Base-by-base conservation (phyloP, 139 green algal genomes). In the Chlorella sp. region DNA sequence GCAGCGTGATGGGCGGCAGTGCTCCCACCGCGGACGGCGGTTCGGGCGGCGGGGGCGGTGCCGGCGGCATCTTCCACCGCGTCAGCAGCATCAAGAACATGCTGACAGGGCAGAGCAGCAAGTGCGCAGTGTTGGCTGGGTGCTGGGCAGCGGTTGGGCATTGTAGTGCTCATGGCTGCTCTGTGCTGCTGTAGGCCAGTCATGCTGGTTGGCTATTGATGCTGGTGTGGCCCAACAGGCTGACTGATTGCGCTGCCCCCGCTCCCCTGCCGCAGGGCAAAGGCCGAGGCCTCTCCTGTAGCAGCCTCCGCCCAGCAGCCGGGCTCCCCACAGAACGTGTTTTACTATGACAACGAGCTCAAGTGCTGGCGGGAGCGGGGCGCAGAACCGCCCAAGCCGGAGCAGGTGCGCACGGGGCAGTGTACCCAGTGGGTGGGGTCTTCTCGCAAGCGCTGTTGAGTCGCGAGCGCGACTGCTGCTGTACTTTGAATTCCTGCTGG, bases 281-380 rank as follows among this genome's bases (percentile, higher is more conserved):
- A 51, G 48, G 38, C 17, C 36, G 36, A 32, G 9, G 40, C 36
- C 16, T 20, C 76, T 9, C 28, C 56, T 9, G 32, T 56, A 36
- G 76, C 32, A 3, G 43, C 48, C 4, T 13, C 75, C 24, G 9
- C 41, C 0, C 22, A 24, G 1, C 24, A 44, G 26, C 54, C 56
- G 8, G 16, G 34, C 26, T 60, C 70, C 5, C 80, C 90, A 17
- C 84, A 92, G 64, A 95, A 93, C 72, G 85, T 76, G 64, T 95
- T 95, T 62, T 95, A 94, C 77, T 95, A 92, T 74, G 89, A 95
- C 72, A n/a, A 94, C 19, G 88, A 95, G 74, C 80, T 93, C 17
- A 92, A 91, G 67, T 70, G 87, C 54, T 95, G 92, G 92, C 74
- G 92, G 32, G 90, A 93, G 81, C 44, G 84, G n/a, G 90, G 91